Conservation (phyloP, 257 asterid species). For the Ballota nigra region DNA sequence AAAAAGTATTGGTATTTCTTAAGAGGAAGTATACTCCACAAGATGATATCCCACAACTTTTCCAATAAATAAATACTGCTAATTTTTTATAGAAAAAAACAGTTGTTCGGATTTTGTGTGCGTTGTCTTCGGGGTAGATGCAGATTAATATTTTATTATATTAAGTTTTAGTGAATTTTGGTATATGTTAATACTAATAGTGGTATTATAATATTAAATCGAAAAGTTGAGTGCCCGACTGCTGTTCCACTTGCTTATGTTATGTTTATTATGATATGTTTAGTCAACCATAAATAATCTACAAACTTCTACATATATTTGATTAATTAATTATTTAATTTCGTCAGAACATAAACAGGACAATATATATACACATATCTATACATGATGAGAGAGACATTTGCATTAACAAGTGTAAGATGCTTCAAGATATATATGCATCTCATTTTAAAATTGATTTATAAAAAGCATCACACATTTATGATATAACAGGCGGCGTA, state of each 20-base stretch:
- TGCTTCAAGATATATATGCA: background rate
- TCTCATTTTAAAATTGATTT: background rate
- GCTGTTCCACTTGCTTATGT: slow-evolving; percentile 25
- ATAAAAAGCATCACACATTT: background rate
- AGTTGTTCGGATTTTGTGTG: slow-evolving; percentile 24
- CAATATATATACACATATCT: background rate
- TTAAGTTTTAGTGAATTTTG: too few relatives aligned
- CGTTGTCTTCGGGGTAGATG: slow-evolving; percentile 31
- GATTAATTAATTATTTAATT: background rate
- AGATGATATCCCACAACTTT: background rate
- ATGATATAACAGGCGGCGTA: too few relatives aligned
- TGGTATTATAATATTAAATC: slow-evolving; percentile 12
- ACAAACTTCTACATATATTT: slow-evolving; percentile 4
- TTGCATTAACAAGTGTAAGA: background rate
- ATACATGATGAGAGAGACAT: background rate
- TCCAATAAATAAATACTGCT: background rate
- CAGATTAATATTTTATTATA: slow-evolving; percentile 14
- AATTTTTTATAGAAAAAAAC: background rate
- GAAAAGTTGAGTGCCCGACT: slow-evolving; percentile 29
- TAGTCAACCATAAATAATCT: slow-evolving; percentile 45
- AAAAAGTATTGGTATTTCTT: too few relatives aligned
- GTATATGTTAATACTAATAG: background rate
- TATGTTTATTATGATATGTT: slow-evolving; percentile 8
- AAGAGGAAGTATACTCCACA: background rate
- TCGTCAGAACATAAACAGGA: background rate